These are phyloP conservation scores for Metarhizium anisopliae DNA, from an alignment of 2,329 filamentous ascomycete species.

Conservation along the genomic window DNA sequence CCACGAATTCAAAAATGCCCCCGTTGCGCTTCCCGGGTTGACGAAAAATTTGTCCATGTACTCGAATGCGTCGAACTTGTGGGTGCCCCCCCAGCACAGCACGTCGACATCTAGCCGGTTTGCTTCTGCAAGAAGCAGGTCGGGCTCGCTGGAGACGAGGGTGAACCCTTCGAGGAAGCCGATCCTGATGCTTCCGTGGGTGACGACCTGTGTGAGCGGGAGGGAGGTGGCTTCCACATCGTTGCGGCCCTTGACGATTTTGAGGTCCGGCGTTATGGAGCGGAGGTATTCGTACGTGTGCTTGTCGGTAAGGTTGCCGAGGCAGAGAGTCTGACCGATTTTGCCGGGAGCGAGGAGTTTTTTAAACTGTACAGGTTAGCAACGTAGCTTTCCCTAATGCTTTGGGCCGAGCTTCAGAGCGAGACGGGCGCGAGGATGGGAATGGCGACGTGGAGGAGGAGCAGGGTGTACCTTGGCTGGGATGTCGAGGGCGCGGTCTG, in stretches of 20 bases:
- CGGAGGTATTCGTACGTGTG: conserved; percentile 74
- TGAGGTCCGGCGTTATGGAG: conserved; percentile 62
- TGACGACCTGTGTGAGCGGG: conserved; percentile 56
- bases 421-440: too few relatives aligned
- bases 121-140: conserved; percentile 57
- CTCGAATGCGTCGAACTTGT: conserved; percentile 62
- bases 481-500: conserved; percentile 83
- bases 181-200: conserved; percentile 55
- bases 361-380: conserved; percentile 53
- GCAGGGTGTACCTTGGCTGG: conserved; percentile 61
- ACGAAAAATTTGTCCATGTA: conserved; percentile 70
- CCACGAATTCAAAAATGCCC: conserved; percentile 52
- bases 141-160: conserved; percentile 57
- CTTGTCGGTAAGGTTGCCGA: conserved; percentile 73
- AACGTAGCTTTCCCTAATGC: not conserved
- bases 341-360: conserved; percentile 77
- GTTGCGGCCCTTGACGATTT: conserved; percentile 59
- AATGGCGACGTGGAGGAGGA: conserved; percentile 2
- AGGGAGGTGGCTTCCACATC: conserved; percentile 59
- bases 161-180: conserved; percentile 62
- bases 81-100: conserved; percentile 59
- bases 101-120: conserved; percentile 62
- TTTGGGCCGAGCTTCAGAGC: too few relatives aligned
- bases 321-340: conserved; percentile 72
- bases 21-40: conserved; percentile 59